phyloP scores from a whole-genome alignment of 345 rosid species.

The Aquilaria malaccensis region DNA sequence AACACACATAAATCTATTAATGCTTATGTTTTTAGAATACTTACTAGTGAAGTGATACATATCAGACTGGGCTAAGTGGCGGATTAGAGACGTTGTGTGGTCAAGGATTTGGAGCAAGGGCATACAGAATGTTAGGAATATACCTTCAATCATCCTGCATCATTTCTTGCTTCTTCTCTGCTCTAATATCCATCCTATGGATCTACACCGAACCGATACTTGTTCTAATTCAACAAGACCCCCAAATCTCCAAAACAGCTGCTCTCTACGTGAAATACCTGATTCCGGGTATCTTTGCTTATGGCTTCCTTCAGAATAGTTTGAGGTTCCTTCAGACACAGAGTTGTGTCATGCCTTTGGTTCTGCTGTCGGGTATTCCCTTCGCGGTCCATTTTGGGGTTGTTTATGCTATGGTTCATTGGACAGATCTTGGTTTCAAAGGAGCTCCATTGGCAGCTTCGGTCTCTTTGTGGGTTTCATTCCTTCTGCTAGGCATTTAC shows the following conservation, averaged over 20 bases:
- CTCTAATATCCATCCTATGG: conserved; percentile 35
- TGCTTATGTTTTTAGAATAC: too few relatives aligned
- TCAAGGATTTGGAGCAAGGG: conserved; percentile 43
- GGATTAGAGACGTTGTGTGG: conserved; percentile 57
- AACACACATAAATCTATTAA: too few relatives aligned
- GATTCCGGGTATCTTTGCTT: conserved; percentile 35
- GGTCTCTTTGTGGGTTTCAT: conserved; percentile 40
- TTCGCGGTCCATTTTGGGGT: conserved; percentile 26
- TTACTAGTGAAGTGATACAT: not conserved
- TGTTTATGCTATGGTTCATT: conserved; percentile 21
- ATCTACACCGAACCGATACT: conserved; percentile 28
- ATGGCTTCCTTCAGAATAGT: conserved; percentile 31
- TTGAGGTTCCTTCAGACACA: conserved; percentile 48
- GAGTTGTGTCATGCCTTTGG: conserved; percentile 24
- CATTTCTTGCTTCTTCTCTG: conserved; percentile 25
- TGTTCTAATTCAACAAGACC: conserved; percentile 32
- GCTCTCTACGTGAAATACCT: conserved; percentile 27
- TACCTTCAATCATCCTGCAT: conserved; percentile 46
- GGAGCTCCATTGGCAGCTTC: conserved; percentile 77
- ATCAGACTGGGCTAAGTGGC: conserved; percentile 41
- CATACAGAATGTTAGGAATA: conserved; percentile 38
- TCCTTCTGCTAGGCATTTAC: conserved; percentile 18
- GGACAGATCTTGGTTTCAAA: conserved; percentile 41
- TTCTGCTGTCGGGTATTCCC: conserved; percentile 24
- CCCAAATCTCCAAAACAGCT: conserved; percentile 25